phyloP scores from a whole-genome alignment of 495 filamentous ascomycete genomes.

The Talaromyces nanjingensis region DNA sequence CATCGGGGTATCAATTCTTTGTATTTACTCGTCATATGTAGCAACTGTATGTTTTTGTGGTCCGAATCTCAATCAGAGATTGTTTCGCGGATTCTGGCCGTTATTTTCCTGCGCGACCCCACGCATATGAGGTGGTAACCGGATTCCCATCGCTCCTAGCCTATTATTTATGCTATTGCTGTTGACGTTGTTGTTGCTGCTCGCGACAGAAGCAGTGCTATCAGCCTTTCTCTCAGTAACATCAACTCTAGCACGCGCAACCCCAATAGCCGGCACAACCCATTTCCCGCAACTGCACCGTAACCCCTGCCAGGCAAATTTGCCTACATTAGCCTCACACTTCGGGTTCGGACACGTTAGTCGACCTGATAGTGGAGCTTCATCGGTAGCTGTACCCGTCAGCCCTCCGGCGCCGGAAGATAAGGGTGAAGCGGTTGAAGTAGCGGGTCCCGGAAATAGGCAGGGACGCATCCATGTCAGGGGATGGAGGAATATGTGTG shows the following conservation, averaged over 20 bases:
- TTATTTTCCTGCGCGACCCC: not conserved
- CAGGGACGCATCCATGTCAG: slow-evolving; percentile 87
- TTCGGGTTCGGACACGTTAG: slow-evolving; percentile 72
- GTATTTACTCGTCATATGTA: not conserved
- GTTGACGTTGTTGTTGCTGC: slow-evolving; percentile 14
- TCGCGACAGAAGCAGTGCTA: not conserved
- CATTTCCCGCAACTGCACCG: slow-evolving; percentile 86
- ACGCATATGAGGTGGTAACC: slow-evolving; percentile 35
- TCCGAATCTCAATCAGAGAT: not conserved
- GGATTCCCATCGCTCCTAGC: slow-evolving; percentile 27
- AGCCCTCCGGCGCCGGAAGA: not conserved
- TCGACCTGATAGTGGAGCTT: slow-evolving; percentile 71
- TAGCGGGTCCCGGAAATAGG: slow-evolving; percentile 37
- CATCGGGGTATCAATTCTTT: not conserved
- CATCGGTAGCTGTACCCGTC: slow-evolving; percentile 32
- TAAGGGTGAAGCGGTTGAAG: not conserved
- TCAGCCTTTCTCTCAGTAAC: slow-evolving; percentile 25
- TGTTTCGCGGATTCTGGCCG: slow-evolving; percentile 2
- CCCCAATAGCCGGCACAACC: slow-evolving; percentile 83
- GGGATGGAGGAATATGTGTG: slow-evolving; percentile 83
- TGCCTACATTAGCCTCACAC: slow-evolving; percentile 74
- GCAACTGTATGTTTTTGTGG: not conserved
- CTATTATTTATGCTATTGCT: slow-evolving; percentile 13
- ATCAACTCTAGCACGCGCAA: slow-evolving; percentile 77
- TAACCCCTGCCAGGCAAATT: slow-evolving; percentile 94